Evolutionary conservation across 1,284 basidiomycete species (phyloP), one percentile per base, ranked within the genome.

Genomic region (Ustilago esculenta): DNA sequence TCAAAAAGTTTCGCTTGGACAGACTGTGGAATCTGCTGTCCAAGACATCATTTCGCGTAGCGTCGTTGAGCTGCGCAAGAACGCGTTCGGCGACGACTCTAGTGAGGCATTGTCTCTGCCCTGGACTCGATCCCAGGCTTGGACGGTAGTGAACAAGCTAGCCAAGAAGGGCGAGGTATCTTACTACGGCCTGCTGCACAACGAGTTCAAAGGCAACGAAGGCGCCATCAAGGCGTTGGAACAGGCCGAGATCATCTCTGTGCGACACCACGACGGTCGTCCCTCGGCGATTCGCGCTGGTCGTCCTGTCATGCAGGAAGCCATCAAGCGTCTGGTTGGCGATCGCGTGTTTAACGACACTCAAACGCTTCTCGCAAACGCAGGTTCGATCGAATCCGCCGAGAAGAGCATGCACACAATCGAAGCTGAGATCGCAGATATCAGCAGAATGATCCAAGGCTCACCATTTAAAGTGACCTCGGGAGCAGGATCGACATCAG

Each of bases 171-270:
- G 87, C 15, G 91, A 95, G 86, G 90, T 91, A 15, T 48, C 90
- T 10, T 98, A 97, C 81, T 88, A 92, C 58, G 88, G 92, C 34
- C 85, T 92, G 9, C 84, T 98, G 50, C 83, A 90, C 55, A 89
- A 92, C 49, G 90, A 92, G 1, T 98, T 96, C 88, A 96, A 94
- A 81, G 92, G 90, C 17, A 89, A 94, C 74, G 94, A 97, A 79
- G 84, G 85, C 12, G 86, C 91, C 5, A 81, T 98, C 63, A 87
- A 92, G 67, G 87, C 87, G 23, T 88, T 98, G 87, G 95, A 97
- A 79, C 90, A 92, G 72, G 89, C 90, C 5, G 94, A 97, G 72
- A 82, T 98, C 47, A 92, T 98, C 65, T 85, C 88, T 1, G 90
- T 98, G 42, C 86, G 85, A 8, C 91, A 90, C 14, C 81, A 86